phyloP scores from a whole-genome alignment of 2,329 filamentous ascomycete genomes.

The Botrytis tulipae region DNA sequence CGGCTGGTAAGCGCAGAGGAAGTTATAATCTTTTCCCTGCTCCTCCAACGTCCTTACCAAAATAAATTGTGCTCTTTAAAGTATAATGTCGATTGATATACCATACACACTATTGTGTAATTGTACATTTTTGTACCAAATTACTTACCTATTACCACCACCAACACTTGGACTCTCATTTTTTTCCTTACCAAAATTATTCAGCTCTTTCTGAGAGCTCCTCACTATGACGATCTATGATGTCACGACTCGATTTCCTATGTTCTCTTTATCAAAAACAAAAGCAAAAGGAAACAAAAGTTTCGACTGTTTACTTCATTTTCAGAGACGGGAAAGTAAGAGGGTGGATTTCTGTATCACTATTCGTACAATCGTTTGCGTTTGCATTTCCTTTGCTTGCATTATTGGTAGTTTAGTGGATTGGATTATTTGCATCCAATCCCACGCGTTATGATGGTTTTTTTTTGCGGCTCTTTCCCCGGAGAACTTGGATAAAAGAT shows the following conservation, averaged over 20 bases:
- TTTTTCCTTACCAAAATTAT: slow-evolving; percentile 2
- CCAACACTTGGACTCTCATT: slow-evolving; percentile 5
- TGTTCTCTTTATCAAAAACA: background rate
- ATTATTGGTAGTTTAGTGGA: slow-evolving; percentile 18
- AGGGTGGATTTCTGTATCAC: slow-evolving; percentile 13
- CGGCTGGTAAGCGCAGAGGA: slow-evolving; percentile 29
- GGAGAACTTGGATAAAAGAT: background rate
- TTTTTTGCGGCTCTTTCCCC: background rate
- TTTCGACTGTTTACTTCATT: background rate
- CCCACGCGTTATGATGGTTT: slow-evolving; percentile 7
- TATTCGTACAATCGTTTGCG: slow-evolving; percentile 4
- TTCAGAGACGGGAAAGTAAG: background rate
- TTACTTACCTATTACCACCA: background rate
- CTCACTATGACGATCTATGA: slow-evolving; percentile 11
- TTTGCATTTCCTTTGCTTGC: background rate
- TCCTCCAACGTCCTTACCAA: background rate
- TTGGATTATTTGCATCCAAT: slow-evolving; percentile 9
- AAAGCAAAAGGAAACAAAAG: slow-evolving; percentile 11
- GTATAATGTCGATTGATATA: slow-evolving; percentile 21
- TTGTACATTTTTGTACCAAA: slow-evolving; percentile 6
- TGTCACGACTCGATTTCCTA: slow-evolving; percentile 16
- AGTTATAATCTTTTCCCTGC: slow-evolving; percentile 37
- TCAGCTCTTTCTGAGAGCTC: background rate
- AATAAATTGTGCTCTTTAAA: slow-evolving; percentile 19
- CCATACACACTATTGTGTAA: slow-evolving; percentile 8